Evolutionary conservation across 1,284 basidiomycete genomes (phyloP), one percentile per base, ranked within the genome.

Genomic region (Mycosarcoma mackinlayi): DNA sequence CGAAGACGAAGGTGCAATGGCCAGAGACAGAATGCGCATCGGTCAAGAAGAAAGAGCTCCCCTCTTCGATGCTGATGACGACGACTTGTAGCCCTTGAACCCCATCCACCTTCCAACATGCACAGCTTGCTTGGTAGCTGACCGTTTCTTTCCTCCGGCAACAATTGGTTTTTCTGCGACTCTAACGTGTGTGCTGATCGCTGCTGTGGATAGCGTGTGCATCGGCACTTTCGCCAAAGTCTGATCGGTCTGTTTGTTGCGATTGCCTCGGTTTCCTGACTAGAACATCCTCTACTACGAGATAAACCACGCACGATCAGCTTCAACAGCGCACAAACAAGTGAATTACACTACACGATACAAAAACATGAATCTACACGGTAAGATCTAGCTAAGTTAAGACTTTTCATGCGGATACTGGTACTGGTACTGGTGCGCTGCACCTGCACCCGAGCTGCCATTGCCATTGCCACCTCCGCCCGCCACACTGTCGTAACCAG

Each of bases 1-100:
- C 21, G 78, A 82, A 28, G 77, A 80, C 34, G 80, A 82, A 34
- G 73, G 75, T 19, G 74, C 75, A 7, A 73, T 73, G 58, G 79
- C 77, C 10, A 59, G 73, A 19, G 75, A 80, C 45, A 64, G 80
- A 33, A 82, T 81, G 56, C 59, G 69, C 16, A 78, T 81, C 34
- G 79, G 78, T 1, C 73, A 79, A 14, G 79, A 79, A 38, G 48
- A 62, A 9, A 59, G 63, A 18, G 55, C 70, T 10, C 63, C 64
- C 4, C 28, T 72, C 19, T 72, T 67, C 25, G 69, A 67, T 46
- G 69, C 59, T 33, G 69, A 72, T 10, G 69, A 72, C 27, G 63
- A 72, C 35, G 69, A 72, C 23, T 38, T 71, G 40, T 71, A 50
- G 45, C 46, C 18, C 6, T n/a, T n/a, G n/a, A n/a, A n/a, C n/a